Percentiles rank a stretch among this genome's conserved stretches.
phyloP scores from a whole-genome alignment of 2,329 filamentous ascomycete species.

The Phaeophleospora eucalypticola region DNA sequence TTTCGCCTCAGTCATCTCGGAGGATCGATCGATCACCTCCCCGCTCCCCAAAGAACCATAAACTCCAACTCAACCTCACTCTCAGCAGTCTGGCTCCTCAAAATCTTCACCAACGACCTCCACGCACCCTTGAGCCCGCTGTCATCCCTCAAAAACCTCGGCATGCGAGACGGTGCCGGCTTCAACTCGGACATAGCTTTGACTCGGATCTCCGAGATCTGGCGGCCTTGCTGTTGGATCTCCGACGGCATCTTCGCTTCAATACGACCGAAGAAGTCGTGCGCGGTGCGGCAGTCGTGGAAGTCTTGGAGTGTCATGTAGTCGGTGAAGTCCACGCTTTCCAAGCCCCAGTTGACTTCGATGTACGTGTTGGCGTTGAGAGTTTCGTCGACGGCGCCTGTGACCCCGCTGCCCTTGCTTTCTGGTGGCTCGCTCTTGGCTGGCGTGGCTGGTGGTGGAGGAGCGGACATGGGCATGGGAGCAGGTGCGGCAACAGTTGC shows the following conservation, averaged over 20 bases:
- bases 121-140: slow-evolving; percentile 2
- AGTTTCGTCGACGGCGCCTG: neutral
- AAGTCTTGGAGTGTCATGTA: slow-evolving; percentile 1
- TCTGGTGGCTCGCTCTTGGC: neutral
- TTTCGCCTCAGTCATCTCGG: no score
- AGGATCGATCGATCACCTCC: neutral
- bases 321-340: slow-evolving; percentile 7
- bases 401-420: neutral
- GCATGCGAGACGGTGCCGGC: slow-evolving; percentile 1
- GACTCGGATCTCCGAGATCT: slow-evolving; percentile 9
- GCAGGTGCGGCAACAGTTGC: no score
- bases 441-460: neutral
- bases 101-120: slow-evolving; percentile 7
- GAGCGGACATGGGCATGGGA: neutral
- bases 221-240: slow-evolving; percentile 1
- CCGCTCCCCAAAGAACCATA: slow-evolving; percentile 7
- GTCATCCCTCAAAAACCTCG: slow-evolving; percentile 9
- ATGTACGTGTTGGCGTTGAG: slow-evolving; percentile 7
- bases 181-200: slow-evolving; percentile 4
- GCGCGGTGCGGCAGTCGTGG: slow-evolving; percentile 1
- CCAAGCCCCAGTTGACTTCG: slow-evolving; percentile 10
- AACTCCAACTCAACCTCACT: slow-evolving; percentile 10
- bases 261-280: slow-evolving; percentile 8
- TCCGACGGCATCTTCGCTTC: slow-evolving; percentile 12
- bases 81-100: slow-evolving; percentile 4